These are phyloP conservation scores for Nyssa sinensis DNA, from an alignment of 148 eudicot genomes.

Conservation along the genomic window DNA sequence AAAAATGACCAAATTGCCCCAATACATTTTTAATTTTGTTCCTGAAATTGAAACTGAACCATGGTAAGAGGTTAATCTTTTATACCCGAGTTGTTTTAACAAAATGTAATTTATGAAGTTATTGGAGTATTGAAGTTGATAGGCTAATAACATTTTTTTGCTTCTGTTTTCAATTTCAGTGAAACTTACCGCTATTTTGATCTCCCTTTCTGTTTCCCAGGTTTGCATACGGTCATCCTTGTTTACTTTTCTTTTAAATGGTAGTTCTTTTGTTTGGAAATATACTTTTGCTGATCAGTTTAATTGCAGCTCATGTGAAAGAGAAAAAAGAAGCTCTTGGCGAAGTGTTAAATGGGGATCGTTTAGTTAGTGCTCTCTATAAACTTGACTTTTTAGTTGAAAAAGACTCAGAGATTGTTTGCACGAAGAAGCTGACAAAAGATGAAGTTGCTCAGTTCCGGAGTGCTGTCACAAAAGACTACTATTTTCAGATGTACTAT, in stretches of 20 bases:
- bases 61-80: neutral
- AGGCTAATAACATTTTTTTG: constrained; percentile 4
- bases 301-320: constrained; percentile 41
- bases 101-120: too few relatives aligned
- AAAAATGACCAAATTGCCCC: neutral
- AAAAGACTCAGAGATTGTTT: constrained; percentile 55
- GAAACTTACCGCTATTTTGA: constrained; percentile 73
- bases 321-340: constrained; percentile 79
- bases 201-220: constrained; percentile 70
- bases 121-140: neutral
- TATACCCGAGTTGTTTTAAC: neutral
- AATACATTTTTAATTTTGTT: neutral
- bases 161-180: constrained; percentile 34
- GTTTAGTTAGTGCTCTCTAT: constrained; percentile 69
- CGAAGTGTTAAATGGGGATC: constrained; percentile 71
- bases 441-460: constrained; percentile 57
- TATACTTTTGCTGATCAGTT: neutral
- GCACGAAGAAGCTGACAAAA: constrained; percentile 51
- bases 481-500: constrained; percentile 75
- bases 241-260: neutral
- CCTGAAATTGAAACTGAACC: neutral
- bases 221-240: constrained; percentile 17
- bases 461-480: constrained; percentile 65
- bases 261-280: neutral
- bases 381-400: constrained; percentile 58